Evolutionary conservation across 1,139 yeast genomes (phyloP).

Genomic region (Pichia sp.): DNA sequence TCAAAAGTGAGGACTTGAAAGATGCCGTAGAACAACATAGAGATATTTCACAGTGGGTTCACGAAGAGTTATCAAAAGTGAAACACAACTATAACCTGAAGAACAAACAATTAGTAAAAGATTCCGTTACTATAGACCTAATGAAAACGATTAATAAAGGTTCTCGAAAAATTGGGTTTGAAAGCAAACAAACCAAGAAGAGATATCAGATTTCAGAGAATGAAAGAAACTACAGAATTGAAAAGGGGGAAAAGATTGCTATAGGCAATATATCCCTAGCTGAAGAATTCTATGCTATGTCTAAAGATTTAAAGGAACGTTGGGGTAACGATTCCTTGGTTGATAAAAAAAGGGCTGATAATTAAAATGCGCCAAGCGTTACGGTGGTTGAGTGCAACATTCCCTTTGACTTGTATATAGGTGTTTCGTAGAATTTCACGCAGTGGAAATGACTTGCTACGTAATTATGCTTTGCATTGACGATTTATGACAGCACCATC

Average conservation of each 20-base stretch:
- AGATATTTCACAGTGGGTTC: constrained; percentile 20
- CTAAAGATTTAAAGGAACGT: background rate
- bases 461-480: too few relatives aligned
- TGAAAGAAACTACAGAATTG: constrained; percentile 3
- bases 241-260: constrained; percentile 8
- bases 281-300: constrained; percentile 1
- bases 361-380: too few relatives aligned
- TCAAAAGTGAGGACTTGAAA: constrained; percentile 9
- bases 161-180: constrained; percentile 12
- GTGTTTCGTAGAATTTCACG: too few relatives aligned
- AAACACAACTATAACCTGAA: constrained; percentile 11
- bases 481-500: too few relatives aligned
- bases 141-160: constrained; percentile 12
- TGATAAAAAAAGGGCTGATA: too few relatives aligned
- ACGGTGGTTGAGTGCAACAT: too few relatives aligned
- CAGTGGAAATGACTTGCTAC: too few relatives aligned
- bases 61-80: constrained; percentile 13
- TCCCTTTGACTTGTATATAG: too few relatives aligned
- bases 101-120: background rate
- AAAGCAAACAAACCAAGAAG: background rate
- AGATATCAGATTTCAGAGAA: background rate
- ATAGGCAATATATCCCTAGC: constrained; percentile 6
- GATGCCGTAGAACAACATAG: constrained; percentile 9
- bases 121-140: constrained; percentile 17
- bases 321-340: background rate